phyloP scores from a whole-genome alignment of 1,284 basidiomycete species.

The Retiboletus flavoniger region DNA sequence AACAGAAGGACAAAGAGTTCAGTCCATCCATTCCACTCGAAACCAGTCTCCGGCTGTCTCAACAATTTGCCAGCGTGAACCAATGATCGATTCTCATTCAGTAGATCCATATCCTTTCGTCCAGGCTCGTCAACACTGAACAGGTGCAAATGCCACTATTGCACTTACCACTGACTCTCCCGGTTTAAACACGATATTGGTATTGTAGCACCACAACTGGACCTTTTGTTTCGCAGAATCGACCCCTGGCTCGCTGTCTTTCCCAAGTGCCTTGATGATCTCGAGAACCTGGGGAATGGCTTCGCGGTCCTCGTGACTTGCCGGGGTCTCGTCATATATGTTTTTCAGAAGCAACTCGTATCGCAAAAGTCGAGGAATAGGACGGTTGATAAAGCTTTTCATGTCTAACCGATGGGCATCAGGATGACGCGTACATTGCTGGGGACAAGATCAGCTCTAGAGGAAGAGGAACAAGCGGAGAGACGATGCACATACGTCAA shows the following conservation, averaged over 20 bases:
- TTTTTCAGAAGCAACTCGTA: constrained; percentile 84
- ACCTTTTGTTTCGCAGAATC: constrained; percentile 83
- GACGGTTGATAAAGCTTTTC: constrained; percentile 86
- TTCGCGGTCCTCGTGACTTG: constrained; percentile 74
- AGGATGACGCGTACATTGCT: constrained; percentile 72
- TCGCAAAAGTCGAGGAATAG: constrained; percentile 84
- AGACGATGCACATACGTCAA: constrained; percentile 59
- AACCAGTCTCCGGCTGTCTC: constrained; percentile 82
- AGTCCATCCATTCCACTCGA: constrained; percentile 79
- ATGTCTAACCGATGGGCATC: constrained; percentile 80
- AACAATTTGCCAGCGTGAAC: constrained; percentile 81
- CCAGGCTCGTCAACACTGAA: constrained; percentile 5
- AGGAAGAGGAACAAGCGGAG: not conserved
- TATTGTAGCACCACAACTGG: constrained; percentile 81
- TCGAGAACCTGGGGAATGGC: constrained; percentile 83
- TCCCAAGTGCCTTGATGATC: constrained; percentile 79
- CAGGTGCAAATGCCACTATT: not conserved
- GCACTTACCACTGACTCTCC: constrained; percentile 73
- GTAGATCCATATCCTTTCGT: constrained; percentile 79
- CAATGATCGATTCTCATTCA: constrained; percentile 79
- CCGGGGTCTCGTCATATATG: constrained; percentile 72
- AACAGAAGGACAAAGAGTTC: constrained; percentile 88
- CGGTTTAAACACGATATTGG: constrained; percentile 74
- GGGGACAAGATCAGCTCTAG: constrained; percentile 3
- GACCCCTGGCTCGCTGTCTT: constrained; percentile 83